A percentile compares a stretch with the other conserved stretches of the same genome.
phyloP scores from a whole-genome alignment of 345 rosid species.

The Conringia planisiliqua region DNA sequence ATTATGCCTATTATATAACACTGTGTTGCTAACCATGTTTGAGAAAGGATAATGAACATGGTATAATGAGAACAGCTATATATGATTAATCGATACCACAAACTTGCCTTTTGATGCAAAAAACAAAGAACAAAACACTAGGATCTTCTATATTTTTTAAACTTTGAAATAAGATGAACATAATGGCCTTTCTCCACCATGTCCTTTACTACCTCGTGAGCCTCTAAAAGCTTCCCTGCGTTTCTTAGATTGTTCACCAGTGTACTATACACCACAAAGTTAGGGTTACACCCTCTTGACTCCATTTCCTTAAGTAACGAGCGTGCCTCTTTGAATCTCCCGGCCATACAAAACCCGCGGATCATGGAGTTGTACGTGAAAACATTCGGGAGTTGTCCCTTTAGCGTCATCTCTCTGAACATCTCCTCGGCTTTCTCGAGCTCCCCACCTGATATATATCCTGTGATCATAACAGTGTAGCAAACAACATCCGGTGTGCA shows the following conservation, averaged over 20 bases:
- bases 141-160: conserved; percentile 31
- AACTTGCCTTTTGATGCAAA: neutral
- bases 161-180: conserved; percentile 40
- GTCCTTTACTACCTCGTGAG: conserved; percentile 56
- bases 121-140: conserved; percentile 6
- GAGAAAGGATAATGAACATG: neutral
- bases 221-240: conserved; percentile 77
- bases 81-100: neutral
- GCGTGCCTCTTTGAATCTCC: conserved; percentile 65
- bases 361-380: conserved; percentile 86
- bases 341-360: conserved; percentile 78
- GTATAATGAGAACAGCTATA: neutral
- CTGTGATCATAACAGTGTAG: conserved; percentile 81
- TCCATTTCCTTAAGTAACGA: conserved; percentile 76
- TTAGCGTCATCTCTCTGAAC: conserved; percentile 64
- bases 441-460: conserved; percentile 61
- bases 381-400: conserved; percentile 74
- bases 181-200: conserved; percentile 77
- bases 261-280: conserved; percentile 77
- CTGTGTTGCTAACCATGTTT: neutral
- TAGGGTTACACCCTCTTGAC: conserved; percentile 81
- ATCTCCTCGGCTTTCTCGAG: conserved; percentile 65
- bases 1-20: neutral
- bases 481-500: conserved; percentile 78
- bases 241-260: conserved; percentile 53